A percentile compares a stretch with the other conserved stretches of the same genome.
Conservation (phyloP, 148 eudicot species). For the Spergularia bocconei region DNA sequence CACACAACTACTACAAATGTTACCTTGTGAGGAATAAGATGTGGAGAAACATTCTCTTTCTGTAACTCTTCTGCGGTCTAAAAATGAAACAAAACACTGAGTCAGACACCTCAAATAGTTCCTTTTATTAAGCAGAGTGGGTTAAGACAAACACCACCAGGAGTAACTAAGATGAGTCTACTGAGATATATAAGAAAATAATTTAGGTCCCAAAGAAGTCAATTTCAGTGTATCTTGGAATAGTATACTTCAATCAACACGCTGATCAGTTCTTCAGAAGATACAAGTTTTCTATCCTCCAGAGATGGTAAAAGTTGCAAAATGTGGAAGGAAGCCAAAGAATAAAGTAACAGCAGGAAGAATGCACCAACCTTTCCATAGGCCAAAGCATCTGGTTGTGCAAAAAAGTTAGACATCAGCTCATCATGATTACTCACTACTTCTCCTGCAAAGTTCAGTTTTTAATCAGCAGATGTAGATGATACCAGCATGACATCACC, state of each 20-base stretch:
- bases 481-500: slow-evolving; percentile 7
- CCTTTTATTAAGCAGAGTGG: background rate
- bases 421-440: slow-evolving; percentile 94
- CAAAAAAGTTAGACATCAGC: slow-evolving; percentile 99
- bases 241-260: background rate
- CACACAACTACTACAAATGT: slow-evolving; percentile 10
- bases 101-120: slow-evolving; percentile 12
- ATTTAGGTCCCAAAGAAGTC: background rate
- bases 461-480: slow-evolving; percentile 4
- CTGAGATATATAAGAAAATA: background rate
- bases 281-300: background rate
- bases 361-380: slow-evolving; percentile 75
- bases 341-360: background rate
- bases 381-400: slow-evolving; percentile 99
- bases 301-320: background rate
- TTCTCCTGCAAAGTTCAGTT: slow-evolving; percentile 59
- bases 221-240: background rate
- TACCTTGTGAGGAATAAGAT: slow-evolving; percentile 93
- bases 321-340: background rate
- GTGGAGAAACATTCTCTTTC: slow-evolving; percentile 71
- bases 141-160: background rate
- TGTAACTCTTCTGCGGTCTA: slow-evolving; percentile 87
- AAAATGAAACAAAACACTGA: slow-evolving; percentile 21
- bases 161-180: background rate
- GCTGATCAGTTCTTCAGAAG: background rate